These are phyloP conservation scores for Salix exigua DNA, from an alignment of 345 rosid genomes.

Conservation along the genomic window DNA sequence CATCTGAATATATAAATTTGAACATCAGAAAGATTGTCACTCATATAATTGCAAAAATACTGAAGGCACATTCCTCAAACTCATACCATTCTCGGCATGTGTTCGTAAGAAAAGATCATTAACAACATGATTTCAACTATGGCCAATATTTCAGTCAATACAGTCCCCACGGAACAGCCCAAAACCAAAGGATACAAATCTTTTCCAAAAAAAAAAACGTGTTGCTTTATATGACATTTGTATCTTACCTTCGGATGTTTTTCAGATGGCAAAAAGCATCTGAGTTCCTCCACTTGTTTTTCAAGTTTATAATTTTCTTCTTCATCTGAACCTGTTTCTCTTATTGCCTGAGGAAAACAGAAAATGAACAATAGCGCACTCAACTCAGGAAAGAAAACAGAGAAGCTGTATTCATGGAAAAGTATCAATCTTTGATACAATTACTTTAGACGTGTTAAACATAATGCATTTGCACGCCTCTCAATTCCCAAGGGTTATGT, in stretches of 20 bases:
- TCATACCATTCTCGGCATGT: not conserved
- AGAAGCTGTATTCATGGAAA: not conserved
- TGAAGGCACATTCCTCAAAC: not conserved
- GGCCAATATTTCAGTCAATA: not conserved
- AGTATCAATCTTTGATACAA: not conserved
- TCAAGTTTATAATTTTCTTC: not conserved
- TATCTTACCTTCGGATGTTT: conserved; percentile 9
- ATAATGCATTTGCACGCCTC: not conserved
- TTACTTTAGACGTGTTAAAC: not conserved
- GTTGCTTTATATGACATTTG: not conserved
- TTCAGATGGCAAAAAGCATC: not conserved
- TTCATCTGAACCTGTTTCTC: not conserved
- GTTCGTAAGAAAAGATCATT: not conserved
- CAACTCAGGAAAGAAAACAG: not conserved
- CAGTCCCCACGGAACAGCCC: not conserved
- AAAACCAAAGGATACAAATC: not conserved
- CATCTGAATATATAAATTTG: conserved; percentile 12
- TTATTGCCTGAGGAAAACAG: conserved; percentile 8
- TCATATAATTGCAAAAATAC: not conserved
- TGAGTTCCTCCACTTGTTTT: conserved; percentile 10
- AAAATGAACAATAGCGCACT: not conserved
- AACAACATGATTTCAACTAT: conserved; percentile 1
- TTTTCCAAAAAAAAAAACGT: not conserved
- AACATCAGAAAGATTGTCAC: conserved; percentile 5
- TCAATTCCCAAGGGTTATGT: too few species aligned